These are phyloP conservation scores for Tetrahymena borealis DNA, from an alignment of 73 alveolate genomes.

Conservation along the genomic window DNA sequence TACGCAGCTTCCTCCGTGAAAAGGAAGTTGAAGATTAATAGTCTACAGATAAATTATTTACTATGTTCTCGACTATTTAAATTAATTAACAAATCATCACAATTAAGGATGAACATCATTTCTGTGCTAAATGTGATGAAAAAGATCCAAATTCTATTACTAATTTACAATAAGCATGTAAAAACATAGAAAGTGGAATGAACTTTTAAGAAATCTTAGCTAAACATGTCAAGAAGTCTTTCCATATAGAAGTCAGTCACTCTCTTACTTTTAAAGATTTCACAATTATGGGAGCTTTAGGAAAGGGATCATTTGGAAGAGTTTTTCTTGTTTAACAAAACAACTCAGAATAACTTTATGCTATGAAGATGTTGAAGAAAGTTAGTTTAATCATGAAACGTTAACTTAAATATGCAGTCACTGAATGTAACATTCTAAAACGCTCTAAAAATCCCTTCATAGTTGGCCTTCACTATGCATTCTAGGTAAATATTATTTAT, in stretches of 20 bases:
- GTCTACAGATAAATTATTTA: neutral
- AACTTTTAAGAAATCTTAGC: neutral
- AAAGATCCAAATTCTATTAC: neutral
- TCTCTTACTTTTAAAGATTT: slow-evolving; percentile 20
- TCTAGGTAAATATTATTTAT: slow-evolving; percentile 53
- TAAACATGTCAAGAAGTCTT: neutral
- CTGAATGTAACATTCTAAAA: slow-evolving; percentile 82
- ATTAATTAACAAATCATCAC: neutral
- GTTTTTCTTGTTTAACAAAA: slow-evolving; percentile 73
- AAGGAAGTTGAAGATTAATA: neutral
- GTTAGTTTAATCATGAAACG: slow-evolving; percentile 17
- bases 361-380: slow-evolving; percentile 87
- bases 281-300: slow-evolving; percentile 53
- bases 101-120: neutral
- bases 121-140: neutral
- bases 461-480: slow-evolving; percentile 88
- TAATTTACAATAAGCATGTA: neutral
- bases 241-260: neutral
- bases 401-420: slow-evolving; percentile 26
- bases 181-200: neutral
- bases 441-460: slow-evolving; percentile 80
- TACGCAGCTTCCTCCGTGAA: neutral
- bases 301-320: slow-evolving; percentile 91
- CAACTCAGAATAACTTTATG: slow-evolving; percentile 56
- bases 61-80: neutral